Percentiles rank a stretch among this genome's conserved stretches.
phyloP scores from a whole-genome alignment of 139 green algal species.

The Chlorella sp. region DNA sequence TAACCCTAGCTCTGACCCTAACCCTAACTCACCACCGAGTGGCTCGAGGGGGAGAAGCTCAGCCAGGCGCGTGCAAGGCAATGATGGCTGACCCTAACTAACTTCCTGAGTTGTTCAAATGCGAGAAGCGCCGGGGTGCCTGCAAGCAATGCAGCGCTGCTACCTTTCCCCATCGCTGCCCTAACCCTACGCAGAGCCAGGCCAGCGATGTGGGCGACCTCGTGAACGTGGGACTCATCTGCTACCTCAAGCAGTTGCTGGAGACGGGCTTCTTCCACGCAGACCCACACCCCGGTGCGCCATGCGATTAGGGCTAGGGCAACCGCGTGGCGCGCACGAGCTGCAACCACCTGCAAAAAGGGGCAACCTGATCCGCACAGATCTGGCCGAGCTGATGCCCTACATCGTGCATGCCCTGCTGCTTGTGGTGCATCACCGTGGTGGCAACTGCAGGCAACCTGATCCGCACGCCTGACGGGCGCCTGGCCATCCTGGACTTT shows the following conservation, averaged over 20 bases:
- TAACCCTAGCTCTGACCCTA: too few relatives aligned
- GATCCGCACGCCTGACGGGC: conserved; percentile 92
- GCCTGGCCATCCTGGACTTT: conserved; percentile 96
- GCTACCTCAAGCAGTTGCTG: conserved; percentile 97
- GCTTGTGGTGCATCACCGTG: too few relatives aligned
- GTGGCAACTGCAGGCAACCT: conserved; percentile 69
- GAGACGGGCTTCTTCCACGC: conserved; percentile 38
- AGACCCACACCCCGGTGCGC: background rate
- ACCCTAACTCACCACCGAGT: conserved; percentile 73
- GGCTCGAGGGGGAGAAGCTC: conserved; percentile 85
- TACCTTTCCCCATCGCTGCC: too few relatives aligned
- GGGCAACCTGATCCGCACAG: too few relatives aligned
- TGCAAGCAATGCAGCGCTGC: too few relatives aligned
- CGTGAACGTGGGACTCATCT: conserved; percentile 97
- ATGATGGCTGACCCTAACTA: too few relatives aligned
- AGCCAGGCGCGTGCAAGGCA: too few relatives aligned
- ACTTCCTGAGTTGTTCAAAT: conserved; percentile 85
- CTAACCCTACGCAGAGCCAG: conserved; percentile 53
- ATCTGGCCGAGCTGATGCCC: too few relatives aligned
- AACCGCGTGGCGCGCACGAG: too few relatives aligned
- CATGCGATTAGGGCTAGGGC: too few relatives aligned
- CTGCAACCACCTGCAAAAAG: too few relatives aligned
- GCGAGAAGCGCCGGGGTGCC: conserved; percentile 65
- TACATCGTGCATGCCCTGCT: too few relatives aligned
- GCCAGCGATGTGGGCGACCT: conserved; percentile 84